Conservation (phyloP, 2,329 filamentous ascomycete genomes). For the Byssoonygena ceratinophila region DNA sequence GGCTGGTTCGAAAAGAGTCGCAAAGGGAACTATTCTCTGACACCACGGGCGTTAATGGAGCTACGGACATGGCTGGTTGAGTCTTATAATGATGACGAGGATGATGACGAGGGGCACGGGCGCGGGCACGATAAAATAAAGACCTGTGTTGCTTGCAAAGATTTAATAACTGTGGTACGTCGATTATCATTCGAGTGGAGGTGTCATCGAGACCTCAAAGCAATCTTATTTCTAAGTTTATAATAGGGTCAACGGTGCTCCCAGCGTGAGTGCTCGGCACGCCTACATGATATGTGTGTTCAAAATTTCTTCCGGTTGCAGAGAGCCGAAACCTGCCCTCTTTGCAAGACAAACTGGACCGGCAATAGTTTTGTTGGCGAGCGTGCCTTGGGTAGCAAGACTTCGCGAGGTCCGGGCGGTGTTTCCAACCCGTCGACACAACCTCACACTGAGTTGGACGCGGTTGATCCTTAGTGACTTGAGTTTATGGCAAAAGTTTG, state of each 20-base stretch:
- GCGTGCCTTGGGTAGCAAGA: slow-evolving; percentile 30
- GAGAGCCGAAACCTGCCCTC: slow-evolving; percentile 53
- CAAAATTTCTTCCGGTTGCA: slow-evolving; percentile 61
- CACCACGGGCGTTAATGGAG: slow-evolving; percentile 72
- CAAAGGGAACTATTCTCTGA: slow-evolving; percentile 63
- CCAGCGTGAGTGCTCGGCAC: slow-evolving; percentile 54
- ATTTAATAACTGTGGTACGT: slow-evolving; percentile 64
- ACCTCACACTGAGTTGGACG: not conserved
- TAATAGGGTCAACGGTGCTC: slow-evolving; percentile 60
- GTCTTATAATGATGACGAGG: slow-evolving; percentile 71
- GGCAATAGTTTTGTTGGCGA: slow-evolving; percentile 45
- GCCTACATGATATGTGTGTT: slow-evolving; percentile 68
- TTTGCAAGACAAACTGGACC: slow-evolving; percentile 44
- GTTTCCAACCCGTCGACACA: not conserved
- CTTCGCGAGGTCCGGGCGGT: not conserved
- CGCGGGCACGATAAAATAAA: slow-evolving; percentile 61
- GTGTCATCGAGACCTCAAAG: not conserved
- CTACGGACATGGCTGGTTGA: slow-evolving; percentile 73
- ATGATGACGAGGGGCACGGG: slow-evolving; percentile 39
- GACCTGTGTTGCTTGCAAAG: slow-evolving; percentile 76
- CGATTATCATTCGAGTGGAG: not conserved
- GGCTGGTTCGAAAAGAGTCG: slow-evolving; percentile 73
- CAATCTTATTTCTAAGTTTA: not conserved
- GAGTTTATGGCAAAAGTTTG: too few species aligned
- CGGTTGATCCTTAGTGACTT: not conserved